Percentiles rank a stretch among this genome's conserved stretches.
These are phyloP conservation scores for Trichoderma brevicompactum DNA, from an alignment of 2,329 filamentous ascomycete genomes.

Conservation along the genomic window DNA sequence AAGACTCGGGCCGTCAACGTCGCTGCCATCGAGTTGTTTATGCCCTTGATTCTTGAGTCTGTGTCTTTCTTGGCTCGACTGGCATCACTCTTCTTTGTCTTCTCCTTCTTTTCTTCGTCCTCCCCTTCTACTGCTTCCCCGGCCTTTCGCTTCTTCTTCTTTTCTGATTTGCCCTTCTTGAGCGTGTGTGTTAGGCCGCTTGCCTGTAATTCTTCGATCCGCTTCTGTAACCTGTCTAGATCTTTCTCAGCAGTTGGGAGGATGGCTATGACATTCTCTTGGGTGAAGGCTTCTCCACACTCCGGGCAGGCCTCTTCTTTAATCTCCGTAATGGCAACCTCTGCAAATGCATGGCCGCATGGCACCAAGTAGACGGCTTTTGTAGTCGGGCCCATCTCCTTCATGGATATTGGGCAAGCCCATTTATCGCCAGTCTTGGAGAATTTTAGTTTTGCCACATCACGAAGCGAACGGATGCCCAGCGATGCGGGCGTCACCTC, in stretches of 20 bases:
- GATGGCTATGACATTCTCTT: conserved; percentile 81
- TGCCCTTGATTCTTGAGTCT: conserved; percentile 58
- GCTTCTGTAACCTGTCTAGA: conserved; percentile 65
- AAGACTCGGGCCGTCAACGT: conserved; percentile 84
- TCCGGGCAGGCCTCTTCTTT: conserved; percentile 65
- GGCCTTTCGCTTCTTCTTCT: conserved; percentile 72
- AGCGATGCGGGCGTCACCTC: conserved; percentile 51
- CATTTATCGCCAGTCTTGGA: conserved; percentile 58
- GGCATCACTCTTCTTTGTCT: conserved; percentile 23
- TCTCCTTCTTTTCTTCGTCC: conserved; percentile 34
- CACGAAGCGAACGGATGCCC: conserved; percentile 78
- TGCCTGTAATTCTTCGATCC: conserved; percentile 70
- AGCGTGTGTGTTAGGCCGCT: conserved; percentile 81
- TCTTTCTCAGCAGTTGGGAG: conserved; percentile 74
- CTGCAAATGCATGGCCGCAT: conserved; percentile 93
- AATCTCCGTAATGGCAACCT: conserved; percentile 83
- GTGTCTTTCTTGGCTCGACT: conserved; percentile 39
- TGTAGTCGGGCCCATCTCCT: conserved; percentile 77
- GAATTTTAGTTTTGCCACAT: conserved; percentile 86
- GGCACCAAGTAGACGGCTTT: conserved; percentile 90
- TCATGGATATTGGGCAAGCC: conserved; percentile 86
- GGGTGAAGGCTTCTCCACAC: conserved; percentile 75
- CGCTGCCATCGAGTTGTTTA: conserved; percentile 88
- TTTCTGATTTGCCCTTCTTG: conserved; percentile 72
- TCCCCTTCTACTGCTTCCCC: conserved; percentile 45